These are phyloP conservation scores for Narthecium ossifragum DNA, from an alignment of 106 monocot genomes.

Conservation along the genomic window DNA sequence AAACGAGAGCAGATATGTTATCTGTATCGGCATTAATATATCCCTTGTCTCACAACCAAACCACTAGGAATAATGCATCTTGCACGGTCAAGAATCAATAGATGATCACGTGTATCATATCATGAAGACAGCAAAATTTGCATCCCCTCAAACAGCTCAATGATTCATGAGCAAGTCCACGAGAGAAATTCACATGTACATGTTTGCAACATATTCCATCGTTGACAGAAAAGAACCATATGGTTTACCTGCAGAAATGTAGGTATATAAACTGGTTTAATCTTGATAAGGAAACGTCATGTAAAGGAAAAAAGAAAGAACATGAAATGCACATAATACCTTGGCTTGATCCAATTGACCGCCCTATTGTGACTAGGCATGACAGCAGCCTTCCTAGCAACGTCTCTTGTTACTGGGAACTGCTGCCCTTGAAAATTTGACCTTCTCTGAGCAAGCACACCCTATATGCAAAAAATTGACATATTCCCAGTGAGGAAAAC, in stretches of 20 bases:
- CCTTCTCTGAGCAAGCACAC: slow-evolving; percentile 73
- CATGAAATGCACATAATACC: slow-evolving; percentile 23
- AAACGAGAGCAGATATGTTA: background rate
- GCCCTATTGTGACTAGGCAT: slow-evolving; percentile 36
- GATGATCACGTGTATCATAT: background rate
- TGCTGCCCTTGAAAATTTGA: slow-evolving; percentile 65
- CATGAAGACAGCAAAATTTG: background rate
- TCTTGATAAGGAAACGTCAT: background rate
- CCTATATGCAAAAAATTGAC: slow-evolving; percentile 17
- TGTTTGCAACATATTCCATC: slow-evolving; percentile 7
- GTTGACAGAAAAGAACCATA: slow-evolving; percentile 4
- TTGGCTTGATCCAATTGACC: slow-evolving; percentile 39
- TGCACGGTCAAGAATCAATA: background rate
- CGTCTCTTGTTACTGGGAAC: slow-evolving; percentile 42
- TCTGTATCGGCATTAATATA: background rate
- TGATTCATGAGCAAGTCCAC: background rate
- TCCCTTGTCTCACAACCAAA: background rate
- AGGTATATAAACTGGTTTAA: background rate
- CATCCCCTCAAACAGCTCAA: background rate
- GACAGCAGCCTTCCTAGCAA: slow-evolving; percentile 47
- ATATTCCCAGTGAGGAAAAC: background rate
- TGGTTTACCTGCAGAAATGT: slow-evolving; percentile 23
- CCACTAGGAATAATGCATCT: background rate
- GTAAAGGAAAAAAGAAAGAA: background rate
- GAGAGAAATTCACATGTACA: background rate